Conservation (phyloP, 805 yeast species). For the Yarrowia osloensis region DNA sequence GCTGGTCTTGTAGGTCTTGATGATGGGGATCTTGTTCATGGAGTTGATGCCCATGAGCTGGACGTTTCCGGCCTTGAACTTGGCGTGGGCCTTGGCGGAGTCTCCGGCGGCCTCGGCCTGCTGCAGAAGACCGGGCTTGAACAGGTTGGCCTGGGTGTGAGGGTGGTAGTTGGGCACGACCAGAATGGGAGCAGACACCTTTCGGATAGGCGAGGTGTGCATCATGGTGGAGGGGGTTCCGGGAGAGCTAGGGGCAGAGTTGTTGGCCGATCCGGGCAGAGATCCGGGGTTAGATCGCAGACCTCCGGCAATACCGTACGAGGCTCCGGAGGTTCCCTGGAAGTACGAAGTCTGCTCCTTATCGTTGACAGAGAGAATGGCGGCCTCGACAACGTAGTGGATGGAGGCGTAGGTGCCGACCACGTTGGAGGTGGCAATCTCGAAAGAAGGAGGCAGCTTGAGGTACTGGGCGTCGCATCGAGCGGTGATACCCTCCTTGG, state of each 20-base stretch:
- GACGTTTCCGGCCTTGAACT: constrained; percentile 28
- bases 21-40: constrained; percentile 30
- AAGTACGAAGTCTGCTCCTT: constrained; percentile 22
- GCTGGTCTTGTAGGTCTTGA: constrained; percentile 26
- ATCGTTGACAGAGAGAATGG: constrained; percentile 21
- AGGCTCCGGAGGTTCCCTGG: constrained; percentile 28
- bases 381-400: constrained; percentile 21
- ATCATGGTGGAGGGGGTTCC: constrained; percentile 4
- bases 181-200: constrained; percentile 11
- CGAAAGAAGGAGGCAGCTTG: constrained; percentile 27
- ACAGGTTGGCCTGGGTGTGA: constrained; percentile 28
- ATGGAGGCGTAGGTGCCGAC: constrained; percentile 25
- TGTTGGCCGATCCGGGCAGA: constrained; percentile 26
- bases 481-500: constrained; percentile 27
- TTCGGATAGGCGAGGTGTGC: constrained; percentile 9
- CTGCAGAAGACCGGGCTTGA: constrained; percentile 27
- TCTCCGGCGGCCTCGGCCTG: constrained; percentile 25
- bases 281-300: constrained; percentile 29
- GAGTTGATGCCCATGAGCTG: constrained; percentile 24
- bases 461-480: constrained; percentile 27
- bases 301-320: constrained; percentile 24
- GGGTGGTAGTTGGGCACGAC: constrained; percentile 29
- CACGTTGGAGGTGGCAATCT: constrained; percentile 23
- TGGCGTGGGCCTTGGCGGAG: constrained; percentile 27
- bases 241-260: constrained; percentile 22